Conservation (phyloP, 306 rosid species). For the Macrotyloma uniflorum region DNA sequence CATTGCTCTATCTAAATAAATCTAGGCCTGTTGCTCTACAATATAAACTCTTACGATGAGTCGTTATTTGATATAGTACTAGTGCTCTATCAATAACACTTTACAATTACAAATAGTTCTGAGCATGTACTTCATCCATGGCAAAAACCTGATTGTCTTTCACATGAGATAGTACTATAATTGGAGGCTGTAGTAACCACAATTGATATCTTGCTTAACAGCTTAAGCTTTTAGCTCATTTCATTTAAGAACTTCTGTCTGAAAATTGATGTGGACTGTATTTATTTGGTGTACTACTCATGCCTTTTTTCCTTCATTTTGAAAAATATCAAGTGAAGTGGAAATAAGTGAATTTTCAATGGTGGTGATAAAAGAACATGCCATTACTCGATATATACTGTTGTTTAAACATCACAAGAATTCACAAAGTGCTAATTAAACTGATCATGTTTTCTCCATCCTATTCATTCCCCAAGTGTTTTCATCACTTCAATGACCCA, state of each 20-base stretch:
- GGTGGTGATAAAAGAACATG: no score
- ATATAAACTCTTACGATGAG: background rate
- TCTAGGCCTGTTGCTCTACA: background rate
- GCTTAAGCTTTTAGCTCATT: background rate
- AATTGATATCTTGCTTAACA: conserved; percentile 12
- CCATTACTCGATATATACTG: no score
- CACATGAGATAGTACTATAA: background rate
- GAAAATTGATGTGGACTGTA: background rate
- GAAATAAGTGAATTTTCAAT: background rate
- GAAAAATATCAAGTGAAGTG: background rate
- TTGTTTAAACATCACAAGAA: no score
- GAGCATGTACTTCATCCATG: conserved; percentile 23
- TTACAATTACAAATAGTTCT: conserved; percentile 5
- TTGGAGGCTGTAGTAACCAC: background rate
- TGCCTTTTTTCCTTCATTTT: background rate
- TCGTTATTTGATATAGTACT: background rate
- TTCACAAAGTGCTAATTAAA: no score
- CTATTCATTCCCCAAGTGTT: background rate
- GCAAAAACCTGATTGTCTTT: background rate
- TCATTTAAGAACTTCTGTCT: background rate
- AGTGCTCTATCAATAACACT: conserved; percentile 5
- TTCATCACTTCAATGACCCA: background rate
- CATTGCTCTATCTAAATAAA: background rate
- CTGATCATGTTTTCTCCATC: conserved; percentile 1
- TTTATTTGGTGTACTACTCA: background rate